Evolutionary conservation across 2,329 filamentous ascomycete genomes (phyloP).

Genomic region (Emmonsia crescens): DNA sequence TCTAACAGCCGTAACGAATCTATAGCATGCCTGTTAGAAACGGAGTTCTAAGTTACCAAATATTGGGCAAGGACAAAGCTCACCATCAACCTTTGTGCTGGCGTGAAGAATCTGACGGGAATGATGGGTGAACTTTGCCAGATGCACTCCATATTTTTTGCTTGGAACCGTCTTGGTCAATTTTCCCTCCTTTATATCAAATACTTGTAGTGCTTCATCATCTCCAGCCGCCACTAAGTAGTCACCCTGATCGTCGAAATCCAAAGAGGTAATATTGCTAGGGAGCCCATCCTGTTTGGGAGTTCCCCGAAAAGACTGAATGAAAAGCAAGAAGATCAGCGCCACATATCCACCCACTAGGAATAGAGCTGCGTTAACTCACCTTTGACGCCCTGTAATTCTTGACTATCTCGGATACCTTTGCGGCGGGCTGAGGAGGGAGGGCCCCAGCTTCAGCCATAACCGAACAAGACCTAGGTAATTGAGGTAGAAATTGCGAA

Average conservation of each 20-base stretch:
- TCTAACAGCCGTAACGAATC: constrained; percentile 75
- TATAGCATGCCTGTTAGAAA: constrained; percentile 33
- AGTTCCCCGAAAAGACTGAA: constrained; percentile 22
- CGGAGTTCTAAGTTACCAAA: not conserved
- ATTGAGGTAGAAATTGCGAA: not conserved
- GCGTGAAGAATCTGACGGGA: constrained; percentile 87
- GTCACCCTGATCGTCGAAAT: constrained; percentile 93
- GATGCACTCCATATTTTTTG: constrained; percentile 93
- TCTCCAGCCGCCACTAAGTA: constrained; percentile 82
- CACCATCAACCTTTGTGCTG: constrained; percentile 86
- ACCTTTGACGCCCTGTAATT: constrained; percentile 74
- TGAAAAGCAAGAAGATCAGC: not conserved
- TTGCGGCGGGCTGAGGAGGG: constrained; percentile 27
- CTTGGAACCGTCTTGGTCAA: constrained; percentile 81
- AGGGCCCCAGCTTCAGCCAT: constrained; percentile 18
- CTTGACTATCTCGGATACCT: constrained; percentile 66
- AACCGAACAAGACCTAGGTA: not conserved
- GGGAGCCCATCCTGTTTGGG: constrained; percentile 26
- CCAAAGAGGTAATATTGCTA: constrained; percentile 71
- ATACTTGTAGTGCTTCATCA: constrained; percentile 92
- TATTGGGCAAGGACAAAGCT: constrained; percentile 12
- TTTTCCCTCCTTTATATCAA: constrained; percentile 82
- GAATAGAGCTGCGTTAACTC: constrained; percentile 15
- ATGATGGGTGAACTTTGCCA: constrained; percentile 89
- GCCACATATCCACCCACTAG: not conserved